Conservation (phyloP, 2,329 filamentous ascomycete species). For the Diplodia seriata region DNA sequence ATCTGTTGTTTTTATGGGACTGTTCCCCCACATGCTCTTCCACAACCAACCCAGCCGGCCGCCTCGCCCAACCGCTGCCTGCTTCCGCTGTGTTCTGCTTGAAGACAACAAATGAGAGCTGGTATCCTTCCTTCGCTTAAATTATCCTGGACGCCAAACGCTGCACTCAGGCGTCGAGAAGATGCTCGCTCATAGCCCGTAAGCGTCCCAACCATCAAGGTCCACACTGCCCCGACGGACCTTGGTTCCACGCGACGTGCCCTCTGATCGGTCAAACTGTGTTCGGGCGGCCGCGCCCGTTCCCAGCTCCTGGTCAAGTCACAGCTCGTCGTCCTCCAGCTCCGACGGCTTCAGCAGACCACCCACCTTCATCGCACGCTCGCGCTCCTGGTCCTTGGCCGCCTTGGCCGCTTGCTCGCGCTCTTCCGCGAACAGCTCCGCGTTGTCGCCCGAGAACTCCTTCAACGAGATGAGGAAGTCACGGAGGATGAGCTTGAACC, state of each 20-base stretch:
- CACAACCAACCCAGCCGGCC: constrained; percentile 1
- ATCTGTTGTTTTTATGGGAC: constrained; percentile 19
- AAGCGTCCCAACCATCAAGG: constrained; percentile 71
- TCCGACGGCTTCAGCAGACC: constrained; percentile 97
- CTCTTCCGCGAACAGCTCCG: constrained; percentile 91
- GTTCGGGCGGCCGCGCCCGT: constrained; percentile 47
- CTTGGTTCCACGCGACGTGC: constrained; percentile 21
- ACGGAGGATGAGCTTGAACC: constrained; percentile 93
- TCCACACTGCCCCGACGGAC: constrained; percentile 36
- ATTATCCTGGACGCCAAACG: constrained; percentile 23
- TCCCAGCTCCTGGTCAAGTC: constrained; percentile 66
- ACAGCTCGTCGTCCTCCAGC: constrained; percentile 81
- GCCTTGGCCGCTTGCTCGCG: constrained; percentile 90
- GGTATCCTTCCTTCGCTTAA: constrained; percentile 33
- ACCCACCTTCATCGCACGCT: constrained; percentile 92
- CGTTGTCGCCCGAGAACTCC: constrained; percentile 95
- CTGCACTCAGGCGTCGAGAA: constrained; percentile 19
- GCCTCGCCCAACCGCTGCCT: constrained; percentile 13
- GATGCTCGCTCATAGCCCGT: constrained; percentile 58
- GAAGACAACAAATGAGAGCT: constrained; percentile 32
- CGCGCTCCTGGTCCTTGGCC: constrained; percentile 85
- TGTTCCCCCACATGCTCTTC: constrained; percentile 17
- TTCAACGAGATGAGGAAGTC: constrained; percentile 98
- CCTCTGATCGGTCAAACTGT: constrained; percentile 42
- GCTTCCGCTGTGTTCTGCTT: constrained; percentile 22